Conservation (phyloP, 108 stramenopile species). For the Fragilariopsis cylindrus region DNA sequence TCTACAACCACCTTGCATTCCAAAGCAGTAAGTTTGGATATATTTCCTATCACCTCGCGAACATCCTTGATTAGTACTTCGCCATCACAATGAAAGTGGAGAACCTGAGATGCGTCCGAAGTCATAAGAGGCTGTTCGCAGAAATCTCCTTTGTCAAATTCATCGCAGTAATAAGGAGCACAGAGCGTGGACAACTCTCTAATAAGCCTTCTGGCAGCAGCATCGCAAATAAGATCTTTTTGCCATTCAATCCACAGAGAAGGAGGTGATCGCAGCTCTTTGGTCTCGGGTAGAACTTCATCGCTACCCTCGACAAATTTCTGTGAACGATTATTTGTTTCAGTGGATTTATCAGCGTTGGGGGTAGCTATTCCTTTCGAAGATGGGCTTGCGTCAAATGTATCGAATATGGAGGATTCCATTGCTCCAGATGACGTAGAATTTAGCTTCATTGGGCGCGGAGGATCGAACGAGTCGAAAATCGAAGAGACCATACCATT, state of each 20-base stretch:
- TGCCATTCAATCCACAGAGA: constrained; percentile 69
- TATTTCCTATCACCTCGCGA: constrained; percentile 24
- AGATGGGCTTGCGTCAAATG: constrained; percentile 38
- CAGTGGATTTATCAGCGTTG: not conserved
- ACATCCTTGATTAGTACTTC: constrained; percentile 44
- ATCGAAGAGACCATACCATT: constrained; percentile 14
- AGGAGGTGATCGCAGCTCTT: constrained; percentile 26
- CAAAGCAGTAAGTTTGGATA: constrained; percentile 42
- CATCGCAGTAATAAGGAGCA: constrained; percentile 54
- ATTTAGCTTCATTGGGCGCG: not conserved
- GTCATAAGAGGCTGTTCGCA: constrained; percentile 49
- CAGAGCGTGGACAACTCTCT: constrained; percentile 66
- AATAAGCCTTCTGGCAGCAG: constrained; percentile 58
- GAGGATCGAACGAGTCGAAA: constrained; percentile 44
- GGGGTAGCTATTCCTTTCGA: constrained; percentile 25
- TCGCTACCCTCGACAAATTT: not conserved
- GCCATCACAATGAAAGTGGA: constrained; percentile 68
- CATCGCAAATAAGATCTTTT: constrained; percentile 30
- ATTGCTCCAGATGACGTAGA: not conserved
- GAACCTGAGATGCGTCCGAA: constrained; percentile 50
- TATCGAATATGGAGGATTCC: constrained; percentile 56
- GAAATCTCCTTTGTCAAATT: constrained; percentile 17
- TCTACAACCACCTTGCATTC: constrained; percentile 44
- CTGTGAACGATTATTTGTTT: not conserved
- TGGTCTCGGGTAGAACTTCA: not conserved